Evolutionary conservation across 106 monocot species (phyloP).

Genomic region (Platanthera guangdongensis): DNA sequence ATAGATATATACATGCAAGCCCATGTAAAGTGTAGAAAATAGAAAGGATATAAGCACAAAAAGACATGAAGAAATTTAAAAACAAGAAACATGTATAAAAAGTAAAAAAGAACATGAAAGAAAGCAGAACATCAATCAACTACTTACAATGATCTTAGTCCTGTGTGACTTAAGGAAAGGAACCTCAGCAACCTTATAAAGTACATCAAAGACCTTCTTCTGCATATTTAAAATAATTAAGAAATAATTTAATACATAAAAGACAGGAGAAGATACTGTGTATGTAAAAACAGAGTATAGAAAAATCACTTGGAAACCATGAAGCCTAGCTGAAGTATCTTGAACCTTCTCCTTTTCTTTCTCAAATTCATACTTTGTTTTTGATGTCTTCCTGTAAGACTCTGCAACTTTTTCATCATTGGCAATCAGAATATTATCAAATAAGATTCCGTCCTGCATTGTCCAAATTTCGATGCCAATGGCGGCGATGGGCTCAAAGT

Average conservation of each 20-base stretch:
- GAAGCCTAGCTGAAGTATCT: slow-evolving; percentile 35
- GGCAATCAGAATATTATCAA: slow-evolving; percentile 53
- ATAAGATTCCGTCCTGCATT: slow-evolving; percentile 67
- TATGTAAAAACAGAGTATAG: background rate
- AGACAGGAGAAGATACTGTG: background rate
- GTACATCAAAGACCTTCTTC: slow-evolving; percentile 77
- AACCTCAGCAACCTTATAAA: slow-evolving; percentile 66
- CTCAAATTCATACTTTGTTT: slow-evolving; percentile 64
- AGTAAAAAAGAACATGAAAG: no score
- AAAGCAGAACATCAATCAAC: background rate
- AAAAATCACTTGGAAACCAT: slow-evolving; percentile 43
- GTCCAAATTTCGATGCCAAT: slow-evolving; percentile 73
- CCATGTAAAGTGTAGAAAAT: no score
- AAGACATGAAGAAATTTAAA: no score
- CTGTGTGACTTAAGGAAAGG: slow-evolving; percentile 66
- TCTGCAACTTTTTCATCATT: slow-evolving; percentile 42
- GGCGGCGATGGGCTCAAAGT: slow-evolving; percentile 72
- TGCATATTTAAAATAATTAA: slow-evolving; percentile 13
- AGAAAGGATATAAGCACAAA: no score
- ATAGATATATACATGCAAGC: no score
- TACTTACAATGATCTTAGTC: slow-evolving; percentile 66
- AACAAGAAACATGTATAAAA: no score
- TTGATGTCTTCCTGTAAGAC: slow-evolving; percentile 50
- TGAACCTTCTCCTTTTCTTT: slow-evolving; percentile 81
- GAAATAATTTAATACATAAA: background rate